Percentiles rank a stretch among this genome's conserved stretches.
Evolutionary conservation across 177 flowering plant species (phyloP).

Genomic region (Telopea speciosissima): DNA sequence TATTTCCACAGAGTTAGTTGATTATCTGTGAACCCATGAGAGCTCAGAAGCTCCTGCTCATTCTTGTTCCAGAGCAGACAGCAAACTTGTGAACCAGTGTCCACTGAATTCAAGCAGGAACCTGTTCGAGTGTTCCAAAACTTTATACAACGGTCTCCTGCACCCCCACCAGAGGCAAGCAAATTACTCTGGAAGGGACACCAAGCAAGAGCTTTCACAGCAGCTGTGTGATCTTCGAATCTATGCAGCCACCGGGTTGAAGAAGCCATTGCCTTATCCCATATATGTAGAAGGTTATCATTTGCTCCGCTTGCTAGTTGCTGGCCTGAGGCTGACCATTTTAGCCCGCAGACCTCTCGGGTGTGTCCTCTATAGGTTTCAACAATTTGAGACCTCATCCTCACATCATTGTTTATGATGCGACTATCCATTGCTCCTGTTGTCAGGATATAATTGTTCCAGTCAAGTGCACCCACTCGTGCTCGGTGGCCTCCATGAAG

Average conservation of each 20-base stretch:
- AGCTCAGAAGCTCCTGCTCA: conserved; percentile 73
- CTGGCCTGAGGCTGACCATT: conserved; percentile 83
- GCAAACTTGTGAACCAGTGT: conserved; percentile 82
- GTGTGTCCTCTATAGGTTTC: conserved; percentile 65
- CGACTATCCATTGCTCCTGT: conserved; percentile 69
- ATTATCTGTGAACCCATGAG: conserved; percentile 72
- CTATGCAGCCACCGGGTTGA: conserved; percentile 67
- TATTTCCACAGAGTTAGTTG: conserved; percentile 79
- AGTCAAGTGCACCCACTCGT: conserved; percentile 61
- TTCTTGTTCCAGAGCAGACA: conserved; percentile 72
- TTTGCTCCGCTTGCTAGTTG: conserved; percentile 85
- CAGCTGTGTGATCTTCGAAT: conserved; percentile 69
- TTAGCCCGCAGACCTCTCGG: conserved; percentile 77
- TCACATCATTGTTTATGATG: conserved; percentile 70
- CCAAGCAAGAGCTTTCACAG: conserved; percentile 85
- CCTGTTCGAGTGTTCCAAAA: conserved; percentile 87
- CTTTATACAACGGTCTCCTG: conserved; percentile 59
- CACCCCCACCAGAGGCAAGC: conserved; percentile 82
- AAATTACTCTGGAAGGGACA: conserved; percentile 80
- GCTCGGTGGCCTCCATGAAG: conserved; percentile 52
- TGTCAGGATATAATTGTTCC: conserved; percentile 72
- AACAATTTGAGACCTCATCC: conserved; percentile 57
- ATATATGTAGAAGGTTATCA: conserved; percentile 65
- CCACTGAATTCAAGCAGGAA: conserved; percentile 70
- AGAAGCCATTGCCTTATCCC: conserved; percentile 58